phyloP scores from a whole-genome alignment of 2,329 filamentous ascomycete genomes.

The Aspergillus unguis region DNA sequence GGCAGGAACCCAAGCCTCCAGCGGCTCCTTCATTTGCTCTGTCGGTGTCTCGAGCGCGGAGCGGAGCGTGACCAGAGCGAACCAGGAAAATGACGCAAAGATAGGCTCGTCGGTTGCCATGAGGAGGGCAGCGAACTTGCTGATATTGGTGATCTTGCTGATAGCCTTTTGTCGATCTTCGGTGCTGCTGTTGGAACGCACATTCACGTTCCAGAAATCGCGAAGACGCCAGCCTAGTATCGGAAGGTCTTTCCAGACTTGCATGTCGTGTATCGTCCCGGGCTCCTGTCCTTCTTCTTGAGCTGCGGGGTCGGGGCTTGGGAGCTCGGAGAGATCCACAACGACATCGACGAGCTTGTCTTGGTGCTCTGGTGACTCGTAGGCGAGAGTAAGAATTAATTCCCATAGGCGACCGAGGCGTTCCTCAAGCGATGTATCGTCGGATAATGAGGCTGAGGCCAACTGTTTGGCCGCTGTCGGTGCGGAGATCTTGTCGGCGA shows the following conservation, averaged over 20 bases:
- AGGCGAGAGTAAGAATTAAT: neutral
- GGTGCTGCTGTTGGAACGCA: neutral
- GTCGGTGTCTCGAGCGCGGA: slow-evolving; percentile 8
- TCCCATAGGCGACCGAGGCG: neutral
- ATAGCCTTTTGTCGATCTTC: slow-evolving; percentile 3
- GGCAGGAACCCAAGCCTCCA: slow-evolving; percentile 11
- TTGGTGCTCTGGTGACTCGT: neutral
- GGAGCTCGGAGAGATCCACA: slow-evolving; percentile 1
- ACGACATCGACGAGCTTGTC: slow-evolving; percentile 1
- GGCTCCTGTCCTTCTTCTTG: neutral
- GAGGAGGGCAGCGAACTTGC: slow-evolving; percentile 10
- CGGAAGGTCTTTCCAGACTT: neutral
- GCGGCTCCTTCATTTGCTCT: neutral
- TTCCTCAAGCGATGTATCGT: neutral
- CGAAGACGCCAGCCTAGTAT: neutral
- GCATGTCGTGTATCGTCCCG: neutral
- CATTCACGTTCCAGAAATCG: neutral
- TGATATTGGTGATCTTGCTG: slow-evolving; percentile 1
- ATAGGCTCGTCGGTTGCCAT: slow-evolving; percentile 11
- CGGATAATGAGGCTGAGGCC: neutral
- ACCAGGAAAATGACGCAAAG: slow-evolving; percentile 10
- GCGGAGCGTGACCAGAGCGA: slow-evolving; percentile 10
- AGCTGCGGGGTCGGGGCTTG: neutral
- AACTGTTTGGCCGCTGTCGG: neutral
- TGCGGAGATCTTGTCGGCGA: neutral